These are phyloP conservation scores for Arxiozyma bovina DNA, from an alignment of 1,139 yeast genomes.

Conservation along the genomic window DNA sequence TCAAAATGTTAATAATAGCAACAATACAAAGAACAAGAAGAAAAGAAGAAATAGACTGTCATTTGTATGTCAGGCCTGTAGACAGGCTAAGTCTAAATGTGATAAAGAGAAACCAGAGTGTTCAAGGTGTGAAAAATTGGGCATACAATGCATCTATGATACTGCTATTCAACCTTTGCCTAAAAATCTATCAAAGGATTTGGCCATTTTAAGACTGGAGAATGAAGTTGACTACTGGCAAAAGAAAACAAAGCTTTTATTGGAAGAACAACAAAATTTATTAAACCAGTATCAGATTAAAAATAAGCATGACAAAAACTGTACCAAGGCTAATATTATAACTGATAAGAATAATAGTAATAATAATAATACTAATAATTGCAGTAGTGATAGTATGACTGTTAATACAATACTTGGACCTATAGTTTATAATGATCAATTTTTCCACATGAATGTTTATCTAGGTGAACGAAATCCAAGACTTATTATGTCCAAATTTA, in stretches of 20 bases:
- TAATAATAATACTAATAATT: background rate
- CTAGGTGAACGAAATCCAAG: slow-evolving; percentile 23
- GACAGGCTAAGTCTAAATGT: slow-evolving; percentile 29
- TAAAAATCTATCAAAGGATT: slow-evolving; percentile 27
- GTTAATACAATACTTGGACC: background rate
- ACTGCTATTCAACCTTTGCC: slow-evolving; percentile 28
- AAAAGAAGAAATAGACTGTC: slow-evolving; percentile 28
- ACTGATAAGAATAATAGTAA: too few relatives aligned
- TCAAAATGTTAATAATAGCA: background rate
- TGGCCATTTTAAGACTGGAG: slow-evolving; percentile 24
- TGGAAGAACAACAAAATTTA: slow-evolving; percentile 7
- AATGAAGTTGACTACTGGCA: slow-evolving; percentile 29
- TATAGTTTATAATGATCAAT: slow-evolving; percentile 7
- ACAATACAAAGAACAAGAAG: background rate
- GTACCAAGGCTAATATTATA: too few relatives aligned
- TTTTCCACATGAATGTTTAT: slow-evolving; percentile 13
- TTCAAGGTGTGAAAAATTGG: slow-evolving; percentile 23
- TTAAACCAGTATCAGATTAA: background rate
- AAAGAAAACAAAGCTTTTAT: slow-evolving; percentile 18
- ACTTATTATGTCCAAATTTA: slow-evolving; percentile 22
- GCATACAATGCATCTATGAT: slow-evolving; percentile 26
- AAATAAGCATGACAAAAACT: background rate
- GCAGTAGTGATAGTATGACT: background rate
- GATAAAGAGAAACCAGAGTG: slow-evolving; percentile 30
- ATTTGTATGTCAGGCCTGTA: slow-evolving; percentile 29